Conservation (phyloP, 1,284 basidiomycete genomes). For the Marasmius oreades region DNA sequence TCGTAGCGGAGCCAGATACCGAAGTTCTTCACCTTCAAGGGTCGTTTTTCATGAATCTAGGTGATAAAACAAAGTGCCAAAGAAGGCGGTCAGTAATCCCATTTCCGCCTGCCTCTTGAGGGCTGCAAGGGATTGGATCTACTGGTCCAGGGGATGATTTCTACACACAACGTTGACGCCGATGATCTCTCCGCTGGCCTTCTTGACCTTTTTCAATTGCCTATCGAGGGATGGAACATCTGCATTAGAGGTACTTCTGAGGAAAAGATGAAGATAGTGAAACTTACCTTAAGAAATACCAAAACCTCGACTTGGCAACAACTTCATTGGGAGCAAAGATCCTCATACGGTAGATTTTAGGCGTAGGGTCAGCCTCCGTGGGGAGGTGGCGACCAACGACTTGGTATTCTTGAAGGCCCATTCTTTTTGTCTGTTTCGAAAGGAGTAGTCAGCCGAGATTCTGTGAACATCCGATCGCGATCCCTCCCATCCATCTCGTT, state of each 20-base stretch:
- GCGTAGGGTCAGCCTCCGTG: conserved; percentile 88
- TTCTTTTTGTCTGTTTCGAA: conserved; percentile 23
- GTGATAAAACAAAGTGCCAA: conserved; percentile 18
- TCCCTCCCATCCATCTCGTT: neutral
- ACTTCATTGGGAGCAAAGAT: conserved; percentile 99
- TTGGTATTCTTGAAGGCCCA: conserved; percentile 80
- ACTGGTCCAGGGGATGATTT: no score
- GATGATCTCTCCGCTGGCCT: conserved; percentile 98
- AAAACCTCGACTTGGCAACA: conserved; percentile 99
- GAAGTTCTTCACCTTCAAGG: conserved; percentile 99
- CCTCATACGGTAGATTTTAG: conserved; percentile 99
- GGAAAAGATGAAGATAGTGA: neutral
- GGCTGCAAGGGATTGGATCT: conserved; percentile 75
- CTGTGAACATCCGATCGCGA: conserved; percentile 1
- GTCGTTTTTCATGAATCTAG: conserved; percentile 96
- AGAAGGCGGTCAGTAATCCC: conserved; percentile 52
- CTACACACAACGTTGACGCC: conserved; percentile 94
- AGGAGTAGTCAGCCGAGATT: neutral
- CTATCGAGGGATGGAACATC: no score
- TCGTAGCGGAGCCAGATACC: conserved; percentile 99
- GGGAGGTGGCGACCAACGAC: conserved; percentile 98
- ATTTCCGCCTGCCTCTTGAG: conserved; percentile 82
- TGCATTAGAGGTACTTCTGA: conserved; percentile 11
- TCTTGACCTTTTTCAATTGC: conserved; percentile 99
- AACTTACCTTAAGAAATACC: conserved; percentile 92